A percentile compares a stretch with the other conserved stretches of the same genome.
These are phyloP conservation scores for Pseudopyricularia javanii DNA, from an alignment of 2,329 filamentous ascomycete species.

Conservation along the genomic window DNA sequence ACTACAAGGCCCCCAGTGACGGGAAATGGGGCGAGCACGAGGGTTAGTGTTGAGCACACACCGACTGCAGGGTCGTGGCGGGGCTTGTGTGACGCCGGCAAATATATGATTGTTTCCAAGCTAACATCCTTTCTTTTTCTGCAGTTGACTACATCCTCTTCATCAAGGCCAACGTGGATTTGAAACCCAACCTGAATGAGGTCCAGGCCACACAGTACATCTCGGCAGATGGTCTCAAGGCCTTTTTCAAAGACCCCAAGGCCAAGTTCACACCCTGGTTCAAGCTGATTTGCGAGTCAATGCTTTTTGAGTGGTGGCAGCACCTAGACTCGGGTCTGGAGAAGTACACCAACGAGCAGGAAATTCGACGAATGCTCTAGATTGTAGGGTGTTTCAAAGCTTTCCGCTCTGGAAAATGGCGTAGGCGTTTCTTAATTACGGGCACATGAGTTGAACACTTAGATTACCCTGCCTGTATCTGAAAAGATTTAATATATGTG, in stretches of 20 bases:
- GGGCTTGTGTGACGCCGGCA: neutral
- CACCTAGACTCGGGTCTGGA: constrained; percentile 71
- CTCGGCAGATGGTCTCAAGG: constrained; percentile 66
- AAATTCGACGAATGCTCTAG: constrained; percentile 68
- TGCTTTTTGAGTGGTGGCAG: constrained; percentile 97
- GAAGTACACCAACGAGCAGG: constrained; percentile 72
- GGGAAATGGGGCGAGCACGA: constrained; percentile 99
- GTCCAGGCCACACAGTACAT: constrained; percentile 79
- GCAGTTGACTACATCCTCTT: constrained; percentile 97
- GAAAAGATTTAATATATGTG: too few relatives aligned
- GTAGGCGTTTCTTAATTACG: neutral
- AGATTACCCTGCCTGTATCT: too few relatives aligned
- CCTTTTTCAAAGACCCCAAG: constrained; percentile 68
- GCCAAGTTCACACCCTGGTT: constrained; percentile 97
- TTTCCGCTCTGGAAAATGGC: neutral
- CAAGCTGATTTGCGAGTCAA: constrained; percentile 94
- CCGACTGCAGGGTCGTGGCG: neutral
- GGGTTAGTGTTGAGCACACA: constrained; percentile 7
- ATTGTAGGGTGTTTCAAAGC: neutral
- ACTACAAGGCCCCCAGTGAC: constrained; percentile 94
- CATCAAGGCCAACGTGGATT: constrained; percentile 84
- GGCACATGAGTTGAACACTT: neutral
- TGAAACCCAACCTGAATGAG: constrained; percentile 77
- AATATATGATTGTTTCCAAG: neutral
- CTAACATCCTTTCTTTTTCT: neutral